Conservation (phyloP, 305 asterid species). For the Solanum chacoense region DNA sequence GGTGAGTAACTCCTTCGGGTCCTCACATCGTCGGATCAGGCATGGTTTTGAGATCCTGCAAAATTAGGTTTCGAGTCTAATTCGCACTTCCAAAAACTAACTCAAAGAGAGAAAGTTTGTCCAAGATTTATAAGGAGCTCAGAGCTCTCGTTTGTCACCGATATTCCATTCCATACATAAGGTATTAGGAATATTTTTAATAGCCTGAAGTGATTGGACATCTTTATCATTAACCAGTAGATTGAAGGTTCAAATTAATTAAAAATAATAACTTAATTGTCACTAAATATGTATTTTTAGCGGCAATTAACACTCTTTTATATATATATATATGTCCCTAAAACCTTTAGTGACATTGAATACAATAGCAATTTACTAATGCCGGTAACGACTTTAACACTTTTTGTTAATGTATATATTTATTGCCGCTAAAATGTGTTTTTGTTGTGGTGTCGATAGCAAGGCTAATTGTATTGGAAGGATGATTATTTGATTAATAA, state of each 20-base stretch:
- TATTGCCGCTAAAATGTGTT: background rate
- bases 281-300: too few relatives aligned
- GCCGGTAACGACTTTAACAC: too few relatives aligned
- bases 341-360: too few relatives aligned
- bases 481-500: too few relatives aligned
- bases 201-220: background rate
- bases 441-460: background rate
- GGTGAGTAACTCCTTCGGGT: background rate
- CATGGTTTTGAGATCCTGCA: background rate
- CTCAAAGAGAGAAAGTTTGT: background rate
- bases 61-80: background rate
- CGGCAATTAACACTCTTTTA: background rate
- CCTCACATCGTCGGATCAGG: background rate
- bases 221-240: background rate
- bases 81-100: rapidly evolving
- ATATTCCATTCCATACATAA: background rate
- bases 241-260: background rate
- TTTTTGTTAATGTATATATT: too few relatives aligned
- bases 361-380: too few relatives aligned
- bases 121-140: background rate
- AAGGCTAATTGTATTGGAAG: background rate
- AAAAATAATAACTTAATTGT: too few relatives aligned
- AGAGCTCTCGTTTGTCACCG: rapidly evolving
- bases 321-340: too few relatives aligned
- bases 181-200: background rate